A percentile compares a stretch with the other conserved stretches of the same genome.
Evolutionary conservation across 305 asterid genomes (phyloP).

Genomic region (Andrographis paniculata): DNA sequence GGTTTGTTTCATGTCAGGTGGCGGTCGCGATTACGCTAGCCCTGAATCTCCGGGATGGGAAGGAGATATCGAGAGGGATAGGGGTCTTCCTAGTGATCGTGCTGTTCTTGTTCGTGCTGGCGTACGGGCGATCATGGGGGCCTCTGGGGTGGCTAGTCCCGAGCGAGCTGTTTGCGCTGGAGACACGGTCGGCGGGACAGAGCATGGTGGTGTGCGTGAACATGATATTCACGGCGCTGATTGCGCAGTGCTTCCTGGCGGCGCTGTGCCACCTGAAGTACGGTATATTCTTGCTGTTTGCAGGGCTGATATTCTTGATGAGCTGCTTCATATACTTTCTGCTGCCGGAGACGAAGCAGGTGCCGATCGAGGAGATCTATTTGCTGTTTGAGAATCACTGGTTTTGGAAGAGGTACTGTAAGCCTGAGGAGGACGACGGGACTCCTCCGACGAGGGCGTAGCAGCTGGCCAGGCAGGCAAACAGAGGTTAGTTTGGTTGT

Average conservation of each 20-base stretch:
- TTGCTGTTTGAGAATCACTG: slow-evolving; percentile 56
- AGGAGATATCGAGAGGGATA: slow-evolving; percentile 34
- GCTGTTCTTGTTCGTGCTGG: slow-evolving; percentile 64
- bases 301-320: slow-evolving; percentile 44
- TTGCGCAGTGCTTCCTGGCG: slow-evolving; percentile 62
- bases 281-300: slow-evolving; percentile 56
- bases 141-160: slow-evolving; percentile 86
- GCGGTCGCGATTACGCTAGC: slow-evolving; percentile 63
- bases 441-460: no score
- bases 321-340: slow-evolving; percentile 48
- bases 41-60: slow-evolving; percentile 52
- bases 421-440: slow-evolving; percentile 20
- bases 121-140: slow-evolving; percentile 78
- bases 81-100: slow-evolving; percentile 47
- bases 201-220: slow-evolving; percentile 70
- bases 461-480: no score
- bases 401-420: slow-evolving; percentile 59
- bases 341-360: slow-evolving; percentile 79
- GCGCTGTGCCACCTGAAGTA: slow-evolving; percentile 61
- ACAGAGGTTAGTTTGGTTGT: no score
- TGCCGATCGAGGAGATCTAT: slow-evolving; percentile 71
- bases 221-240: slow-evolving; percentile 65
- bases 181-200: slow-evolving; percentile 80
- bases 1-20: slow-evolving; percentile 26
- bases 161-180: slow-evolving; percentile 67